Evolutionary conservation across 1,139 yeast species (phyloP), one percentile per base, ranked within the genome.

Genomic region (Kodamaea fungicola): DNA sequence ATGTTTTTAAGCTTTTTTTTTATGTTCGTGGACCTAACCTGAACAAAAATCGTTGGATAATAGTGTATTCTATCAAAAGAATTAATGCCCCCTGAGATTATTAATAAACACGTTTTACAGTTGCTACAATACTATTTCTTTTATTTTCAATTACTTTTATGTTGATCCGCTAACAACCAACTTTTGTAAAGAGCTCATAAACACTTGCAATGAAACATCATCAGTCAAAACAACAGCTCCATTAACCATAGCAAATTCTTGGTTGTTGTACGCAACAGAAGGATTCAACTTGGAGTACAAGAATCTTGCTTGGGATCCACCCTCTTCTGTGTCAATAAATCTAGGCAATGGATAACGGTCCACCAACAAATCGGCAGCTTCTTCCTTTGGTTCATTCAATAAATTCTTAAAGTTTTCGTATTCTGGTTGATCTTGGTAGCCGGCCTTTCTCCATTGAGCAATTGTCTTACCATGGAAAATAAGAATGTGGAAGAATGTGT

Each of bases 251-350:
- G 71, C 71, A 40, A 71, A 63, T 50, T 78, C 83, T 46, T 74
- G 69, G 42, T 73, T 72, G 55, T 77, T 82, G 62, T 84, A 86
- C 31, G 92, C 83, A 46, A 87, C 87, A 34, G 96, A 83, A 34
- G 98, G 97, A 62, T 92, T 92, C 62, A 92, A 79, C 67, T 88
- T 90, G 34, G 97, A 87, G 59, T 88, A 80, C 64, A 92, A 76
- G 75, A 92, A 92, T 69, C 98, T 83, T 2, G 97, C 97, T 69
- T 92, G 98, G 22, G 97, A 89, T 37, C 96, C 97, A 55, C 97
- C 97, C 52, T 89, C 96, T 59, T 90, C 97, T 39, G 97, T 89
- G 52, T 90, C 96, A 51, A 90, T 88, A 60, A 87, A 92, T 65
- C 97, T 80, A 35, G 98, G 98, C 55, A 92, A 74, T 53, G 98